Conservation (phyloP, 306 rosid genomes). For the Benincasa hispida region DNA sequence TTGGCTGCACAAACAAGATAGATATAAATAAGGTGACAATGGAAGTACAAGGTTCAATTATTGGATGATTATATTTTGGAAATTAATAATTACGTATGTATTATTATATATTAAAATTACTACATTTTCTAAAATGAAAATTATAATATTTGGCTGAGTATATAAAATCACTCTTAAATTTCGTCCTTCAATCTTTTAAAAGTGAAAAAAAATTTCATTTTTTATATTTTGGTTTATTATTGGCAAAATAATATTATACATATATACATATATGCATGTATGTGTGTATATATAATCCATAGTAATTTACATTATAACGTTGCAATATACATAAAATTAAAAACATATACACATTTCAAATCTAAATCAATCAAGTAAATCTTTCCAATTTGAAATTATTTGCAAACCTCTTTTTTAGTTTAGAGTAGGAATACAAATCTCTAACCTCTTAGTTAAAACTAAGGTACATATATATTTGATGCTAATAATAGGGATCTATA, state of each 20-base stretch:
- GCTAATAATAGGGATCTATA: no score
- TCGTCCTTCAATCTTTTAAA: not conserved
- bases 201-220: not conserved
- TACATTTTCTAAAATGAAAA: not conserved
- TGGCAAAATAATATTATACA: not conserved
- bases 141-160: no score
- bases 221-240: not conserved
- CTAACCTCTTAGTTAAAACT: no score
- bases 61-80: not conserved
- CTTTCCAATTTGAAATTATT: no score
- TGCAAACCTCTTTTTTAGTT: no score
- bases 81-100: not conserved
- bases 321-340: not conserved
- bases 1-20: not conserved
- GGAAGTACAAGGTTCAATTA: not conserved
- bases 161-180: not conserved
- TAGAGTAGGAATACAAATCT: no score
- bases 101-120: not conserved
- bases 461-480: no score
- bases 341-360: not conserved
- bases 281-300: not conserved
- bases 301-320: not conserved
- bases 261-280: not conserved
- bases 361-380: no score
- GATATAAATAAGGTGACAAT: not conserved